phyloP scores from a whole-genome alignment of 2,329 filamentous ascomycete species.

The Pyrenophora graminea region DNA sequence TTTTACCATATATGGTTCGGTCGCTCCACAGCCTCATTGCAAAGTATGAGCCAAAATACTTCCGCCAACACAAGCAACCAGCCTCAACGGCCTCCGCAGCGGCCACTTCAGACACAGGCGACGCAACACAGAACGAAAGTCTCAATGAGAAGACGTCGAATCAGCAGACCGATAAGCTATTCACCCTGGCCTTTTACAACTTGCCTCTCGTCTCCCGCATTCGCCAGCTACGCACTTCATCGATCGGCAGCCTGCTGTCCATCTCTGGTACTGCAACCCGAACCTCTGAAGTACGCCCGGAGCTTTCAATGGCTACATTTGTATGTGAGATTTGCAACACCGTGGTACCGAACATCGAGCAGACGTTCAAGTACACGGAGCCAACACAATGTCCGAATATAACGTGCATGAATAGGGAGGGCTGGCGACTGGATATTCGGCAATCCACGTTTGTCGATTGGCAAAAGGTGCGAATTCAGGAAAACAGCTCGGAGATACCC shows the following conservation, averaged over 20 bases:
- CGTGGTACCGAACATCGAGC: constrained; percentile 87
- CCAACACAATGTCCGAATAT: constrained; percentile 92
- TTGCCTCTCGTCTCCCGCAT: constrained; percentile 84
- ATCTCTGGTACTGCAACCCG: constrained; percentile 96
- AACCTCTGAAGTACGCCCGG: constrained; percentile 94
- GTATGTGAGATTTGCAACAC: constrained; percentile 85
- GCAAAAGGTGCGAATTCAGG: constrained; percentile 98
- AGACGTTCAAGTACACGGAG: constrained; percentile 97
- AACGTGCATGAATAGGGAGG: constrained; percentile 82
- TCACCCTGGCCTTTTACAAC: constrained; percentile 92
- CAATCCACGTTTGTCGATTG: constrained; percentile 98
- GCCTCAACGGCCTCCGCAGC: constrained; percentile 73
- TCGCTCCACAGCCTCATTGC: constrained; percentile 91
- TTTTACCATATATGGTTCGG: constrained; percentile 86
- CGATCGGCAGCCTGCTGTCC: constrained; percentile 90
- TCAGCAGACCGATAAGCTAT: constrained; percentile 96
- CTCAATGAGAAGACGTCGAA: constrained; percentile 77
- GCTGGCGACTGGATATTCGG: constrained; percentile 96
- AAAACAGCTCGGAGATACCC: constrained; percentile 97
- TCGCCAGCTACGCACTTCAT: constrained; percentile 80
- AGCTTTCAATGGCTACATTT: constrained; percentile 90
- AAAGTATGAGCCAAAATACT: constrained; percentile 93
- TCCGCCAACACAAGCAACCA: constrained; percentile 86
- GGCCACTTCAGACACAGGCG: constrained; percentile 63
- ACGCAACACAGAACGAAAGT: constrained; percentile 60